Base-by-base conservation (phyloP, 192 early-diverging fungal genomes). In the Coemansia sp. region DNA sequence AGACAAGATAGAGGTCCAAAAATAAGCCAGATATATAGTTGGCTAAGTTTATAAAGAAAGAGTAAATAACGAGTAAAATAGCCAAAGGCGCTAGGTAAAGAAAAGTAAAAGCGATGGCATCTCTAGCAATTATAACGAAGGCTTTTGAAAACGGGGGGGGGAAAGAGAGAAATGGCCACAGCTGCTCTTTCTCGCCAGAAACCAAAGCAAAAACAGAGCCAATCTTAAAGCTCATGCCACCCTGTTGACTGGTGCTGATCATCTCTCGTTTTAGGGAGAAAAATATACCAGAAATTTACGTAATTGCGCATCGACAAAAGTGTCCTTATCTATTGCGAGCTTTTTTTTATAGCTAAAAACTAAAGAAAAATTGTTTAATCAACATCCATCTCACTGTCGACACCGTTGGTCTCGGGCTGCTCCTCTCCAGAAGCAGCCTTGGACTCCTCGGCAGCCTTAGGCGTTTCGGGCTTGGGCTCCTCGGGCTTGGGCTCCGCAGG, bases 401-500 rank as follows among this genome's bases (percentile, higher is more conserved):
- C 77, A 16, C 75, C 72, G 83, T 74, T 82, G 48, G 72, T 63
- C 52, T 71, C 77, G 66, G 81, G 67, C 39, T 77, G 67, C 29
- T 73, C 60, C 57, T 84, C 74, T 28, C 57, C 72, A 29, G 73
- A 71, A 15, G 55, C 21, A 52, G 53, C 58, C 0, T 53, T 35
- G 18, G 48, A 10, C 31, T 33, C 33, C 3, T 59, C 52, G 20
- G 63, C 68, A 34, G 67, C 69, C 48, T 71, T 81, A 26, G 62
- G 70, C 10, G 26, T 26, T 52, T 79, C 70, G 20, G 53, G 72
- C 35, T 70, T 76, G 49, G 63, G 35, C 58, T 74, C 69, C 49
- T 75, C 72, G 40, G 86, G 82, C 79, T 88, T 86, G 58, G 77
- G 84, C 75, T 88, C 85, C 29, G 55, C 55, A 48, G 94, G 94